Conservation (phyloP, 257 asterid species). For the Fraxinus pennsylvanica region DNA sequence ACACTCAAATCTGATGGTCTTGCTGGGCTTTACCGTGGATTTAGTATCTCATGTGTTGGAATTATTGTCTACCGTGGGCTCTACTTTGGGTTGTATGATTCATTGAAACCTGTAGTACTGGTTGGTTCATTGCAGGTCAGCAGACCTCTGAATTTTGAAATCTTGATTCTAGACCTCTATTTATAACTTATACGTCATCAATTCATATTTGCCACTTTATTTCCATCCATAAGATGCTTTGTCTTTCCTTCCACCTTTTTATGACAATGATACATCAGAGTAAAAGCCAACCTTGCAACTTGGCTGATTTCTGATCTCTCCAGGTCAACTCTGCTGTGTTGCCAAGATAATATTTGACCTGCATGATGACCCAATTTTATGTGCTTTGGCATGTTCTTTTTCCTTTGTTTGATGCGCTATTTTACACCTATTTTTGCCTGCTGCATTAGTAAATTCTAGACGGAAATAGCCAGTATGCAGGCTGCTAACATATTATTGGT, state of each 20-base stretch:
- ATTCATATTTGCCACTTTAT: not conserved
- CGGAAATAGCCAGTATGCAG: not conserved
- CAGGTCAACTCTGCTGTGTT: not conserved
- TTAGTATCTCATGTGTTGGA: slow-evolving; percentile 28
- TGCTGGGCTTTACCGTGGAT: slow-evolving; percentile 34
- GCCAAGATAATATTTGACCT: not conserved
- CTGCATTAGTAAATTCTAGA: not conserved
- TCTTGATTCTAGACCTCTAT: not conserved
- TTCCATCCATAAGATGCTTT: not conserved
- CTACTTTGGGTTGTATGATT: slow-evolving; percentile 35
- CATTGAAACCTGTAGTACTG: slow-evolving; percentile 36
- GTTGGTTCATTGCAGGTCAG: slow-evolving; percentile 35
- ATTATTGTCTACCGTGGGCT: slow-evolving; percentile 32
- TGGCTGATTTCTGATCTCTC: not conserved
- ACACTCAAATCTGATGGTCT: slow-evolving; percentile 35
- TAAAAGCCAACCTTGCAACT: not conserved
- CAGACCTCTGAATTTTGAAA: not conserved
- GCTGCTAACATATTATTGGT: not conserved
- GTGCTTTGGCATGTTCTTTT: not conserved
- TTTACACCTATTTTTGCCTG: not conserved
- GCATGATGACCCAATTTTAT: not conserved
- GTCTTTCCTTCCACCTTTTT: not conserved
- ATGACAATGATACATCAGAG: not conserved
- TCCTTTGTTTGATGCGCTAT: not conserved
- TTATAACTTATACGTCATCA: not conserved